Percentiles rank a stretch among this genome's conserved stretches.
These are phyloP conservation scores for Fistulinella prunicolor DNA, from an alignment of 768 basidiomycete species.

Conservation along the genomic window DNA sequence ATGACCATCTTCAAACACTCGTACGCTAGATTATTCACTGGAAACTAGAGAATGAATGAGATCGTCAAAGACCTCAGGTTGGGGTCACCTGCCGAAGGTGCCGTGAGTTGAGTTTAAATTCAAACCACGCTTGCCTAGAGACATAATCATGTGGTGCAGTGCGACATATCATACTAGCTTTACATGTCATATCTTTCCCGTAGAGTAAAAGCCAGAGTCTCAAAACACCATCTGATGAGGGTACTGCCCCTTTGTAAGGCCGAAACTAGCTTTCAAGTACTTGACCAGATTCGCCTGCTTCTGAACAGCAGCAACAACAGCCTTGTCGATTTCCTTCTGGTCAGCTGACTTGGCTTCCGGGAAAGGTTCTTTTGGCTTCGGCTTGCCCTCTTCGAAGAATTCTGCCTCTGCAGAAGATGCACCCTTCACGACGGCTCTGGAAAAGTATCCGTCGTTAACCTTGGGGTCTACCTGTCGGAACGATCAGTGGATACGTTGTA, in stretches of 20 bases:
- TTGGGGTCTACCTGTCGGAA: slow-evolving; percentile 72
- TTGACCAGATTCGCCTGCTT: slow-evolving; percentile 88
- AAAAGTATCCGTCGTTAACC: slow-evolving; percentile 92
- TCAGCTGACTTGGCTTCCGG: slow-evolving; percentile 84
- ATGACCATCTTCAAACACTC: too few relatives aligned
- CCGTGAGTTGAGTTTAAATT: background rate
- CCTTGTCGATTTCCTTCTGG: slow-evolving; percentile 86
- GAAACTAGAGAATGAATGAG: too few relatives aligned
- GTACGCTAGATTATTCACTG: too few relatives aligned
- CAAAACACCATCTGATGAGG: slow-evolving; percentile 94
- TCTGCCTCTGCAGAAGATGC: slow-evolving; percentile 88
- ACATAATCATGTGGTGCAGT: slow-evolving; percentile 18
- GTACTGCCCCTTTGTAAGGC: slow-evolving; percentile 94
- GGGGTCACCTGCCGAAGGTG: too few relatives aligned
- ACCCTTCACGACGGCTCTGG: slow-evolving; percentile 70
- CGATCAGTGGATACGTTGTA: background rate
- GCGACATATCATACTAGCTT: slow-evolving; percentile 25
- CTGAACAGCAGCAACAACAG: slow-evolving; percentile 79
- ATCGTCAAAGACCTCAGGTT: too few relatives aligned
- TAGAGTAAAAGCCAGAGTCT: slow-evolving; percentile 25
- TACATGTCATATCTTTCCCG: slow-evolving; percentile 22
- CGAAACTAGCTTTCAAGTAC: slow-evolving; percentile 91
- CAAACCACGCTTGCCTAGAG: too few relatives aligned
- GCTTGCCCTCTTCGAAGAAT: slow-evolving; percentile 94
- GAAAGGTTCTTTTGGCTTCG: slow-evolving; percentile 83